Conservation (phyloP, 208 protist species). For the Herpetomonas tarakana region DNA sequence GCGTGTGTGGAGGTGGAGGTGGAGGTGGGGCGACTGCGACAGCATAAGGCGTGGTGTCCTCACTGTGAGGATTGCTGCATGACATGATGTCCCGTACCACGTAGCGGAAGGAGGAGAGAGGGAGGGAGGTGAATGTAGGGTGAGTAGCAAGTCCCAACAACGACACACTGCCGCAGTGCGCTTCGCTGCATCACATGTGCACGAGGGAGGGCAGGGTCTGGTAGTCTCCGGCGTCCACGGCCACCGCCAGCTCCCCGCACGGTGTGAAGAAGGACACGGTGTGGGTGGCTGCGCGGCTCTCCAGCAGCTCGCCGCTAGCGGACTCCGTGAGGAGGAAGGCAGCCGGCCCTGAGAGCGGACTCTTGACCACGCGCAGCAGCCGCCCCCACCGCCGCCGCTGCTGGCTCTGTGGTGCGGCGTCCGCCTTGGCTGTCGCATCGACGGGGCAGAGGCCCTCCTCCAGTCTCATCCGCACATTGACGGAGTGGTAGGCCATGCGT, state of each 20-base stretch:
- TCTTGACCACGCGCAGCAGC: constrained; percentile 43
- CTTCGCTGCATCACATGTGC: constrained; percentile 1
- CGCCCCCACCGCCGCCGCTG: constrained; percentile 22
- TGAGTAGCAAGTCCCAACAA: too few species aligned
- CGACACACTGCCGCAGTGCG: too few species aligned
- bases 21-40: too few species aligned
- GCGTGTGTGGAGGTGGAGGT: neutral
- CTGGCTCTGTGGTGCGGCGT: too few species aligned
- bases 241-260: neutral
- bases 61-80: too few species aligned
- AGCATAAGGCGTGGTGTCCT: too few species aligned
- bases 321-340: constrained; percentile 10
- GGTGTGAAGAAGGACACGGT: neutral
- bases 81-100: too few species aligned
- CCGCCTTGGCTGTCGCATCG: constrained; percentile 3
- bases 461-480: constrained; percentile 63
- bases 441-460: constrained; percentile 6
- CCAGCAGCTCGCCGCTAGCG: neutral
- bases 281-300: too few species aligned
- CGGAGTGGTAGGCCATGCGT: constrained; percentile 54
- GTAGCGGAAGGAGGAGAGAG: neutral
- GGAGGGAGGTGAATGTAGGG: neutral
- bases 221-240: neutral
- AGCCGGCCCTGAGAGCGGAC: constrained; percentile 28
- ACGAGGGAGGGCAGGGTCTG: neutral